Base-by-base conservation (phyloP, 2,329 filamentous ascomycete species). In the Colletotrichum tropicicola region DNA sequence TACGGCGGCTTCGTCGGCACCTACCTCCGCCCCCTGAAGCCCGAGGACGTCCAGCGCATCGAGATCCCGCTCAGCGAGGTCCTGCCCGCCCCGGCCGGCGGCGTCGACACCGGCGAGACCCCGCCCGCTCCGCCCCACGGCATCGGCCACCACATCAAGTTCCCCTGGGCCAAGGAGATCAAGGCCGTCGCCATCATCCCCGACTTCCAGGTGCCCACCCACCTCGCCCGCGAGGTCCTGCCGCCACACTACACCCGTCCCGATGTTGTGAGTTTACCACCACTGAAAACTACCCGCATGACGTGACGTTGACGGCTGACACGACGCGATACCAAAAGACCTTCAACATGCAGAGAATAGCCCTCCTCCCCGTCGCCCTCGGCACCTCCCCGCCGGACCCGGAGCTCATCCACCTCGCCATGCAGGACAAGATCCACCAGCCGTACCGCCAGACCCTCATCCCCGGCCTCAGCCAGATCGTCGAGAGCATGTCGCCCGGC, bases 361-460 rank as follows among this genome's bases (percentile, higher is more conserved):
- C 95, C 3, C 86, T 99, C 52, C 87, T 99, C 12, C 94, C 95
- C 30, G 93, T 94, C 10, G 94, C 94, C 1, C 86, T 99, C 47
- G 94, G 94, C 68, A 91, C 93, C 76, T 95, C 92, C 7, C 95
- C 96, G 9, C 95, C 94, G 2, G 92, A 98, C 74, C 91, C 96
- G 21, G 91, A 97, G 72, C 91, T 97, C 78, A 99, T 99, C 77
- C 97, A 97, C 82, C 89, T 97, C 49, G 95, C 94, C 48, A 99
- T 99, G 96, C 96, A 98, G 81, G 96, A 99, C 83, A 97, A 94
- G 80, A 89, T 99, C 66, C 96, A 99, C 81, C 96, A 99, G 79
- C 96, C 94, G 44, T 98, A 99, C 82, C 91, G 96, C 57, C 91
- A 96, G 79, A 91, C 87, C 2, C 87, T 99, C 67, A 97, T 99